Conservation (phyloP, 1,139 yeast genomes). For the Pichia sp. region DNA sequence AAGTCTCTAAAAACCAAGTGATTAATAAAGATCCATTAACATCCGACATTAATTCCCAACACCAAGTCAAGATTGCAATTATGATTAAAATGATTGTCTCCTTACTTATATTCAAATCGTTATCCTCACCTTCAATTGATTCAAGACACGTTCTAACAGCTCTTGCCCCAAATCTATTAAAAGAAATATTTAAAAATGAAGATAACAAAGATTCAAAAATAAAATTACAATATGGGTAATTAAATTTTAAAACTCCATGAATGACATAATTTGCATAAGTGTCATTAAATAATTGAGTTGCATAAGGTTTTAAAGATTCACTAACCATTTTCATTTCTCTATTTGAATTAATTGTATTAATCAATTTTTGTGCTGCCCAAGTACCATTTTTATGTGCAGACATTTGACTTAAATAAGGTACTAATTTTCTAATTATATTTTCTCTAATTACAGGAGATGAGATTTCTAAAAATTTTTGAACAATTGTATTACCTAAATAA, state of each 20-base stretch:
- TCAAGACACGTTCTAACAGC: conserved; percentile 92
- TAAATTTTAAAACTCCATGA: conserved; percentile 84
- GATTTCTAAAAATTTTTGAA: conserved; percentile 77
- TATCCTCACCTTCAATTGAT: conserved; percentile 37
- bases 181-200: conserved; percentile 75
- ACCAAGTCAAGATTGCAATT: conserved; percentile 69
- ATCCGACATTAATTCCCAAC: conserved; percentile 76
- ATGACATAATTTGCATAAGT: conserved; percentile 96
- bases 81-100: conserved; percentile 77
- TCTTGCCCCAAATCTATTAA: conserved; percentile 90
- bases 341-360: conserved; percentile 60
- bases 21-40: conserved; percentile 83
- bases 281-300: conserved; percentile 83
- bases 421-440: conserved; percentile 71
- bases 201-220: conserved; percentile 79
- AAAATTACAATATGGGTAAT: conserved; percentile 72
- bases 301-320: conserved; percentile 68
- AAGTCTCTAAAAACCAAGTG: conserved; percentile 93
- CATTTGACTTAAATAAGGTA: conserved; percentile 81
- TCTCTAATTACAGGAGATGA: conserved; percentile 69
- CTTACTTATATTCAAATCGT: too few relatives aligned
- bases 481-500: conserved; percentile 91
- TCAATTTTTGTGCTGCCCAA: conserved; percentile 97
- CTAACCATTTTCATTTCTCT: conserved; percentile 70
- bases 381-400: conserved; percentile 98